Evolutionary conservation across 768 basidiomycete genomes (phyloP).

Genomic region (Chalciporus sphaerocephalus): DNA sequence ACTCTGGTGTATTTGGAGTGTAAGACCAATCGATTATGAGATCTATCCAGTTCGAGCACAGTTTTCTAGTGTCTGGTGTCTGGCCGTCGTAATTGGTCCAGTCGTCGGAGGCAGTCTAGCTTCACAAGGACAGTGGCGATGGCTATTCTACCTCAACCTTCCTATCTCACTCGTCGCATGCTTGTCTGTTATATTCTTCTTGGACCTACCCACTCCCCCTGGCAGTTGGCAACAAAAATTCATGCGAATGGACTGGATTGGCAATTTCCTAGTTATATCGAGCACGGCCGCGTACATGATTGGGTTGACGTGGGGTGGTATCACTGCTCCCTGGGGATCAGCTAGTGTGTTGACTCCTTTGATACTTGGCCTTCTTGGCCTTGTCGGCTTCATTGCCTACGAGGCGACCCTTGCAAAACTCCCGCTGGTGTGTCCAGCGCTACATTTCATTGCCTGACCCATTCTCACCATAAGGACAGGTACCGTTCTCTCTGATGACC

Average conservation of each 20-base stretch:
- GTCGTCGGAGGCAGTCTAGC: constrained; percentile 35
- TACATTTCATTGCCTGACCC: too few species aligned
- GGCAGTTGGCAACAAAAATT: constrained; percentile 35
- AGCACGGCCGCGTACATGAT: constrained; percentile 35
- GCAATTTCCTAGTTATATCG: constrained; percentile 39
- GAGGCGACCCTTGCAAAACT: constrained; percentile 31
- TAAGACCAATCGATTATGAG: neutral
- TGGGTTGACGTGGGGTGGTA: constrained; percentile 48
- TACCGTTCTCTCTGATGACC: constrained; percentile 18
- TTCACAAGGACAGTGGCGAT: constrained; percentile 34
- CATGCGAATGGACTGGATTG: constrained; percentile 40
- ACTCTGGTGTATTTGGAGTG: constrained; percentile 26
- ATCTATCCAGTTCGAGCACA: neutral
- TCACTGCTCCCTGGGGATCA: constrained; percentile 40
- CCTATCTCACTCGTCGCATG: constrained; percentile 34
- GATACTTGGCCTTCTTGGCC: constrained; percentile 37
- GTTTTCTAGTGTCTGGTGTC: constrained; percentile 28
- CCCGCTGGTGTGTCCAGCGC: constrained; percentile 28
- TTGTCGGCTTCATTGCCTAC: constrained; percentile 38
- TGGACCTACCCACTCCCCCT: constrained; percentile 33
- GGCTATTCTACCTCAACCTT: constrained; percentile 45
- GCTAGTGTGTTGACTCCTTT: constrained; percentile 40
- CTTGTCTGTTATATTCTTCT: constrained; percentile 26
- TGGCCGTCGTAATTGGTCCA: constrained; percentile 33
- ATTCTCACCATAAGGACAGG: neutral